phyloP scores from a whole-genome alignment of 768 basidiomycete species.

The Termitomyces sp. region DNA sequence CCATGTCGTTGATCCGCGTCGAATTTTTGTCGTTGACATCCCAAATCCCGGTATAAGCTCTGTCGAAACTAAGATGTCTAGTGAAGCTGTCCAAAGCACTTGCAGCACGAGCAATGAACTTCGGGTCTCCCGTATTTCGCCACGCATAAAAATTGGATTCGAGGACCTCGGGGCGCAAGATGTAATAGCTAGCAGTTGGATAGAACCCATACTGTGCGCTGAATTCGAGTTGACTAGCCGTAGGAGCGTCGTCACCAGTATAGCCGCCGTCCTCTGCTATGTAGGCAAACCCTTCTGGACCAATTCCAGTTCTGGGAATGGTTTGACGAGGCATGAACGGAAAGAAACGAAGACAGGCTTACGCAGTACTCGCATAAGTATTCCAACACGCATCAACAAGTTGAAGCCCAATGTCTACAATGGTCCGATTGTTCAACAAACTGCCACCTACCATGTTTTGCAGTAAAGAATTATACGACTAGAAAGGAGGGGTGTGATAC shows the following conservation, averaged over 20 bases:
- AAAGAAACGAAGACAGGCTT: conserved; percentile 13
- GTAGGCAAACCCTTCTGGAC: conserved; percentile 65
- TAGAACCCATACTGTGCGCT: conserved; percentile 61
- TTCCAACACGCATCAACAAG: conserved; percentile 76
- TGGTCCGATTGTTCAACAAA: conserved; percentile 63
- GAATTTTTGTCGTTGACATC: conserved; percentile 44
- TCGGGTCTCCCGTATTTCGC: conserved; percentile 62
- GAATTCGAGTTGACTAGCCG: conserved; percentile 38
- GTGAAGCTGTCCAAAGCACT: conserved; percentile 56
- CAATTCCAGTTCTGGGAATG: conserved; percentile 59
- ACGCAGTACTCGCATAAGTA: conserved; percentile 70
- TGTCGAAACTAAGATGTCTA: conserved; percentile 32
- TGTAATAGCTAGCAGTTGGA: conserved; percentile 47
- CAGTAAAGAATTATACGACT: conserved; percentile 39
- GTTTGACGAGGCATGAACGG: not conserved
- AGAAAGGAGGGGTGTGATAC: conserved; percentile 31
- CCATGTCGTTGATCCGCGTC: conserved; percentile 49
- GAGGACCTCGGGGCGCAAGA: conserved; percentile 70
- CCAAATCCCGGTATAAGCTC: conserved; percentile 48
- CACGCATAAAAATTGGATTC: conserved; percentile 81
- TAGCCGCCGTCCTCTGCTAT: conserved; percentile 53
- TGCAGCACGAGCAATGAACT: conserved; percentile 61
- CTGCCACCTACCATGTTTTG: conserved; percentile 43
- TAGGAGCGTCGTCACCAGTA: conserved; percentile 40
- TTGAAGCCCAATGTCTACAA: conserved; percentile 55